phyloP scores from a whole-genome alignment of 352 stramenopile genomes.

The Pythium dissimile region DNA sequence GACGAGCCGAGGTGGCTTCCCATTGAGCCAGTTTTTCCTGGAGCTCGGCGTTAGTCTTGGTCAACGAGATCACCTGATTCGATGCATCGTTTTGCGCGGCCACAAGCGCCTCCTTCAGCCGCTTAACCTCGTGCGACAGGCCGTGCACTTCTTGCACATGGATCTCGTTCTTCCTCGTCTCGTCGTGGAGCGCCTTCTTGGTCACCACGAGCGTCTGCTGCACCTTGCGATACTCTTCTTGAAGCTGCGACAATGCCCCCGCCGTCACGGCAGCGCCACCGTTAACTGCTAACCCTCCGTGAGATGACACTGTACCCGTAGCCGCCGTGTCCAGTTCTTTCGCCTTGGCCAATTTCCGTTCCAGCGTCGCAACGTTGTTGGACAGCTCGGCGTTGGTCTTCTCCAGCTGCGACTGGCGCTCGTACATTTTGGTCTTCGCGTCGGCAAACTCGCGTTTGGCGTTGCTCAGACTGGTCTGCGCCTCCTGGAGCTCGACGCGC shows the following conservation, averaged over 20 bases:
- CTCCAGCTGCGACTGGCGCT: constrained; percentile 71
- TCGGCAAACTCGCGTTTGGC: constrained; percentile 67
- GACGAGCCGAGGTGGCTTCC: constrained; percentile 19
- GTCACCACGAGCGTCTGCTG: constrained; percentile 62
- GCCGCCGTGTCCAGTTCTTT: constrained; percentile 22
- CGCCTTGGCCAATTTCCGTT: constrained; percentile 49
- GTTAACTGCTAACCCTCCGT: background rate
- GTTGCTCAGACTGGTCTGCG: constrained; percentile 44
- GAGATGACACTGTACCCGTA: too few relatives aligned
- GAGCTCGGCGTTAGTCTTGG: constrained; percentile 41
- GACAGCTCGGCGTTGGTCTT: constrained; percentile 71
- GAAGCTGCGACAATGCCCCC: constrained; percentile 13
- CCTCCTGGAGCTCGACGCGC: constrained; percentile 63
- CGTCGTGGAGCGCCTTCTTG: constrained; percentile 78
- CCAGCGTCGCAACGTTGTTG: constrained; percentile 57
- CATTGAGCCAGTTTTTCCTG: constrained; percentile 42
- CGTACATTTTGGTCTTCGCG: constrained; percentile 66
- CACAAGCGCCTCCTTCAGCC: constrained; percentile 41
- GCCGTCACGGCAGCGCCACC: background rate
- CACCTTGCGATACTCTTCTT: constrained; percentile 54
- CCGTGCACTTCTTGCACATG: constrained; percentile 61
- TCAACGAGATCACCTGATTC: constrained; percentile 33
- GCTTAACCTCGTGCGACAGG: constrained; percentile 51
- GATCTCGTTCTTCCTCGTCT: constrained; percentile 56
- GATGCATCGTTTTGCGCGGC: constrained; percentile 31